A percentile compares a stretch with the other conserved stretches of the same genome.
phyloP scores from a whole-genome alignment of 352 stramenopile genomes.

The Pythium grandisporangium region DNA sequence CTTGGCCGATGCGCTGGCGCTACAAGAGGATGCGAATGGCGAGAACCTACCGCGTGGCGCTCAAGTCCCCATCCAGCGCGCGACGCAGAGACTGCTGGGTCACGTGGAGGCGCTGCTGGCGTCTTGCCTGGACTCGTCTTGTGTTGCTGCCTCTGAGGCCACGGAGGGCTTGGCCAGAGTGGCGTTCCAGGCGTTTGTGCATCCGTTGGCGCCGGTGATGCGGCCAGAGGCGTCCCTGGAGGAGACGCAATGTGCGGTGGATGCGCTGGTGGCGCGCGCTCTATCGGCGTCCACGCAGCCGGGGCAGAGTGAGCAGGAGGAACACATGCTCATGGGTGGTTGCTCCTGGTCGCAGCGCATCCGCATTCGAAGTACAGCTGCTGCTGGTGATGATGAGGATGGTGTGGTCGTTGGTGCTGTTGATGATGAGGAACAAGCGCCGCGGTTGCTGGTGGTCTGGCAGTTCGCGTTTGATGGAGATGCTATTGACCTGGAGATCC shows the following conservation, averaged over 20 bases:
- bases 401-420: background rate
- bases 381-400: background rate
- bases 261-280: background rate
- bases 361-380: no score
- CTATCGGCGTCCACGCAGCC: background rate
- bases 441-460: conserved; percentile 19
- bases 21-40: background rate
- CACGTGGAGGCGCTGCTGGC: conserved; percentile 2
- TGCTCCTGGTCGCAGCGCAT: background rate
- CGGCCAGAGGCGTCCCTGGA: background rate
- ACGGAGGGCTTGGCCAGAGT: background rate
- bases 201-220: background rate
- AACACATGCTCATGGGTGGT: background rate
- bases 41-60: no score
- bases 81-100: conserved; percentile 1
- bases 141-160: background rate
- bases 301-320: background rate
- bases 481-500: conserved; percentile 18
- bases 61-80: background rate
- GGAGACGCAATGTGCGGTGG: background rate
- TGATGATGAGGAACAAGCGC: background rate
- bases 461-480: conserved; percentile 24
- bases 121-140: no score
- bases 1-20: background rate
- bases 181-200: background rate